Evolutionary conservation across 176 grass and related monocot genomes (phyloP).

Genomic region (Areca catechu): DNA sequence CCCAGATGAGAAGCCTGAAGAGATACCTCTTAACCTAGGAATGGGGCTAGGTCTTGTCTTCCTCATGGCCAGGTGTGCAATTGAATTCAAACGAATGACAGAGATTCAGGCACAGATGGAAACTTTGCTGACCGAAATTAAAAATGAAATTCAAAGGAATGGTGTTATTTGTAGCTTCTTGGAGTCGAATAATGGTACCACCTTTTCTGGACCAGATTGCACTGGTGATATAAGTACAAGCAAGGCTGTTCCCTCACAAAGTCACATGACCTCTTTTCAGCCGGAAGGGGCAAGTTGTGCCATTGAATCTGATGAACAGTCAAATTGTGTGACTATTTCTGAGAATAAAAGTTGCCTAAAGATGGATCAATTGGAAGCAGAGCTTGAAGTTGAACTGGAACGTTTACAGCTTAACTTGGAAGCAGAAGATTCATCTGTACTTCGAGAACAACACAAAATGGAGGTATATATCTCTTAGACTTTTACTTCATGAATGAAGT

Average conservation of each 20-base stretch:
- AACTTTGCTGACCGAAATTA: conserved; percentile 31
- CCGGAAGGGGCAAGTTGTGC: neutral
- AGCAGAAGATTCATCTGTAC: neutral
- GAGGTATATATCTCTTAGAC: neutral
- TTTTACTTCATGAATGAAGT: neutral
- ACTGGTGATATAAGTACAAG: neutral
- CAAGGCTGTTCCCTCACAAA: neutral
- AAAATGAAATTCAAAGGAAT: conserved; percentile 17
- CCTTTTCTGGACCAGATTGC: conserved; percentile 8
- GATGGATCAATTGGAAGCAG: conserved; percentile 14
- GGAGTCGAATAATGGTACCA: neutral
- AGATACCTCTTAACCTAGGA: conserved; percentile 8
- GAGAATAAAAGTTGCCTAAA: neutral
- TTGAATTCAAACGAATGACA: conserved; percentile 49
- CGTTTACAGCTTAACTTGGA: conserved; percentile 14
- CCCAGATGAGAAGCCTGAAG: neutral
- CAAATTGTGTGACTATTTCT: neutral
- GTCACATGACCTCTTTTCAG: neutral
- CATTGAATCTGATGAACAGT: neutral
- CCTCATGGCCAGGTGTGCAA: conserved; percentile 29
- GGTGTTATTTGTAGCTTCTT: no score
- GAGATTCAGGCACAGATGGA: conserved; percentile 58
- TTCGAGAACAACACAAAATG: neutral
- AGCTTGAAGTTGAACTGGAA: neutral
- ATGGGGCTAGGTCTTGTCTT: conserved; percentile 37